A percentile compares a stretch with the other conserved stretches of the same genome.
Conservation (phyloP, 352 stramenopile genomes). For the Pythium catenulatum region DNA sequence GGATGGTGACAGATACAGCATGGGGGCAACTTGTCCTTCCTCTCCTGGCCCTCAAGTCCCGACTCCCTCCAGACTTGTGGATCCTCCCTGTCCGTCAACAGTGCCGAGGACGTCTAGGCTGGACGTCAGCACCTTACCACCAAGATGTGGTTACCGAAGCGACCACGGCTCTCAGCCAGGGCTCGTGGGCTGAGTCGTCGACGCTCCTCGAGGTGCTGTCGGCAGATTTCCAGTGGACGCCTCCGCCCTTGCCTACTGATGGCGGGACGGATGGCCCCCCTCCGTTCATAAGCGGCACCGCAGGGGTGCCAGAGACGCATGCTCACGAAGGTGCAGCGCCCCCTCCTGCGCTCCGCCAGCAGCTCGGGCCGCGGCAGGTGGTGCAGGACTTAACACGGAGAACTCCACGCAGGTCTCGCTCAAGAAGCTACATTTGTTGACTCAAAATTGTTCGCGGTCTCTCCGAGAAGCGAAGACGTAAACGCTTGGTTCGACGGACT, state of each 20-base stretch:
- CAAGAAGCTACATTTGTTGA: not conserved
- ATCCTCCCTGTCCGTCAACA: not conserved
- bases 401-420: not conserved
- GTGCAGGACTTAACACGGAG: not conserved
- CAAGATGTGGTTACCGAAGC: not conserved
- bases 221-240: not conserved
- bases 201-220: not conserved
- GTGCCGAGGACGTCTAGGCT: not conserved
- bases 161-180: not conserved
- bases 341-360: not conserved
- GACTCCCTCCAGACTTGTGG: not conserved
- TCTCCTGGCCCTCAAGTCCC: not conserved
- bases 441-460: constrained; percentile 23
- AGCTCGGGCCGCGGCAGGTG: too few relatives aligned
- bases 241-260: too few relatives aligned
- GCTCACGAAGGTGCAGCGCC: not conserved
- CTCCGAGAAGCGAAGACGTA: not conserved
- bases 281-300: constrained; percentile 14
- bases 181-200: not conserved
- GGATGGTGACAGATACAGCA: not conserved
- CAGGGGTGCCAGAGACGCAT: not conserved
- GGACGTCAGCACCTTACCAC: not conserved
- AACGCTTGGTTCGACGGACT: constrained; percentile 10
- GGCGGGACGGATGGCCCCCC: not conserved
- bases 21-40: not conserved